Evolutionary conservation across 1,139 yeast genomes (phyloP).

Genomic region (Starmera stellimalicola): DNA sequence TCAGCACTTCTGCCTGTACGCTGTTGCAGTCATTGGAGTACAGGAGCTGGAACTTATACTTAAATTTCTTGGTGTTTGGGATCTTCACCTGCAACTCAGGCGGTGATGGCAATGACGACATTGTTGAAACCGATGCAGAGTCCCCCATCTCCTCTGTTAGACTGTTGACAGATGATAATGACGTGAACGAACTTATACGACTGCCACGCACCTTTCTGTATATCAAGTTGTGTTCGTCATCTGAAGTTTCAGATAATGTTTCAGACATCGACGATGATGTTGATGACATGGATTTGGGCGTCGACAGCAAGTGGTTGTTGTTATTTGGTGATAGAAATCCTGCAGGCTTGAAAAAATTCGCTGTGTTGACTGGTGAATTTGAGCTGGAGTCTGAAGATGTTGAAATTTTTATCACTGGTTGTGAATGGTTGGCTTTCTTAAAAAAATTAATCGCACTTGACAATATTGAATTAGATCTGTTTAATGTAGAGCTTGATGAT

Average conservation of each 20-base stretch:
- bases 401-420: constrained; percentile 4
- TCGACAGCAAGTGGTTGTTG: not conserved
- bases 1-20: constrained; percentile 6
- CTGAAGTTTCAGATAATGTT: constrained; percentile 16
- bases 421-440: constrained; percentile 15
- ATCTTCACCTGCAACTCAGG: constrained; percentile 36
- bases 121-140: constrained; percentile 4
- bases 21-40: constrained; percentile 33
- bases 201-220: constrained; percentile 3
- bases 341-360: constrained; percentile 3
- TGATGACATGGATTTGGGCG: constrained; percentile 10
- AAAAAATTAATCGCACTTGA: constrained; percentile 22
- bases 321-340: constrained; percentile 2
- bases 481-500: constrained; percentile 23
- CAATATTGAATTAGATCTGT: constrained; percentile 17
- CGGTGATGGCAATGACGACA: constrained; percentile 27
- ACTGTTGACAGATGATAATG: constrained; percentile 8
- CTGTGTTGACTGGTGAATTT: constrained; percentile 2
- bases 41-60: constrained; percentile 38
- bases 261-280: constrained; percentile 16
- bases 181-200: constrained; percentile 8
- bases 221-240: constrained; percentile 9
- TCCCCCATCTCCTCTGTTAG: not conserved
- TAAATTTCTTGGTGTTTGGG: constrained; percentile 39
- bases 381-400: constrained; percentile 3